phyloP scores from a whole-genome alignment of 805 yeast species.

The Candida rishiriensis region DNA sequence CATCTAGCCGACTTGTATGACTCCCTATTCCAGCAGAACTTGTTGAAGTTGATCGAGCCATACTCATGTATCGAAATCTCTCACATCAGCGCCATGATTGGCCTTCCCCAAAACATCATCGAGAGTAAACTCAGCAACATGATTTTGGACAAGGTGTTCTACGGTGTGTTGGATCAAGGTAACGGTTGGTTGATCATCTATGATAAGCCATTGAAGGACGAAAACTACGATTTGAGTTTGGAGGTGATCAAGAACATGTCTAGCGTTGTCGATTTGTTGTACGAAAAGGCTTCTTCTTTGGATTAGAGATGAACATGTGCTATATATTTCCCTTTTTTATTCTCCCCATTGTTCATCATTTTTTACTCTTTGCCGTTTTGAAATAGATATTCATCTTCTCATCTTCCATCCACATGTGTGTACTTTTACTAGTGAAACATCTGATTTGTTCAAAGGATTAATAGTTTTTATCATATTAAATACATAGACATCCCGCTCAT shows the following conservation, averaged over 20 bases:
- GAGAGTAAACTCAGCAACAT: constrained; percentile 94
- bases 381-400: no score
- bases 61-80: constrained; percentile 92
- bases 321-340: not conserved
- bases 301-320: constrained; percentile 37
- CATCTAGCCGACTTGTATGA: constrained; percentile 93
- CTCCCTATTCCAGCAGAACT: constrained; percentile 85
- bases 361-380: no score
- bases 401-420: no score
- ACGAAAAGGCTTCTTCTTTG: constrained; percentile 86
- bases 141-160: constrained; percentile 93
- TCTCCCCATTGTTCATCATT: constrained; percentile 1
- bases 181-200: constrained; percentile 95
- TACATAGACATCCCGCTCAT: constrained; percentile 5
- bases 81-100: constrained; percentile 83
- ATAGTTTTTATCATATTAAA: no score
- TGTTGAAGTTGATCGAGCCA: constrained; percentile 92
- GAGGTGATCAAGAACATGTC: constrained; percentile 86
- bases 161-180: constrained; percentile 96
- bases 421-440: no score
- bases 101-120: constrained; percentile 79
- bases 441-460: no score
- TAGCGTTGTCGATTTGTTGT: constrained; percentile 80
- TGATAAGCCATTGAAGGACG: constrained; percentile 84
- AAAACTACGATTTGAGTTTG: constrained; percentile 81